Evolutionary conservation across 148 eudicot species (phyloP).

Genomic region (Rhododendron griersonianum): DNA sequence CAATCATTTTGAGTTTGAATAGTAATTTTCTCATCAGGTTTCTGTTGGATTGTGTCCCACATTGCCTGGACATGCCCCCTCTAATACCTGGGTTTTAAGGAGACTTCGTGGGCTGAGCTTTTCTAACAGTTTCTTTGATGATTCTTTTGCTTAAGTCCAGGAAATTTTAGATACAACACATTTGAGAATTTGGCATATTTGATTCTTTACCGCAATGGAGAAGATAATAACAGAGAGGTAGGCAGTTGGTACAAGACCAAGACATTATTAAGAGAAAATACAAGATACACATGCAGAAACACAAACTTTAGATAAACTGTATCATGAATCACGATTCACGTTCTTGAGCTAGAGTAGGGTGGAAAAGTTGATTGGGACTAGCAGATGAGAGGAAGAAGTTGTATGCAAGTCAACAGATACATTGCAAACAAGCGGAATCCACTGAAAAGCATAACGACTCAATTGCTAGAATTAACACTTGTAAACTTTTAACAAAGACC

Average conservation of each 20-base stretch:
- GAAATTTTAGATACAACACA: background rate
- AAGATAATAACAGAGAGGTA: background rate
- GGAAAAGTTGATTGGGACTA: background rate
- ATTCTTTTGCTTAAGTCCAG: background rate
- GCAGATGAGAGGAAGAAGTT: background rate
- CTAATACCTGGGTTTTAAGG: too few relatives aligned
- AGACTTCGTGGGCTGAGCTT: too few relatives aligned
- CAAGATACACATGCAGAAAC: background rate
- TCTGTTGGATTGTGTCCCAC: background rate
- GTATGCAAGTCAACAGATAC: background rate
- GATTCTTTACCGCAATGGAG: background rate
- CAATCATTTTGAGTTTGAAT: background rate
- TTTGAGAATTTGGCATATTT: background rate
- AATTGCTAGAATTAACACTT: background rate
- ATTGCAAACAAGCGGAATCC: background rate
- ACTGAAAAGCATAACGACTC: background rate
- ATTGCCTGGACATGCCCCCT: too few relatives aligned
- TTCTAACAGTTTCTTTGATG: too few relatives aligned
- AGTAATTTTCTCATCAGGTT: background rate
- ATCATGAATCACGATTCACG: background rate
- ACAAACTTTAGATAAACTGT: background rate
- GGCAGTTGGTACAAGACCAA: background rate
- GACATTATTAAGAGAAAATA: background rate
- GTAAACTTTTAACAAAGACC: background rate
- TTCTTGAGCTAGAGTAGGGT: background rate